Base-by-base conservation (phyloP, 1,139 yeast genomes). In the Saccharomycopsis crataegensis region DNA sequence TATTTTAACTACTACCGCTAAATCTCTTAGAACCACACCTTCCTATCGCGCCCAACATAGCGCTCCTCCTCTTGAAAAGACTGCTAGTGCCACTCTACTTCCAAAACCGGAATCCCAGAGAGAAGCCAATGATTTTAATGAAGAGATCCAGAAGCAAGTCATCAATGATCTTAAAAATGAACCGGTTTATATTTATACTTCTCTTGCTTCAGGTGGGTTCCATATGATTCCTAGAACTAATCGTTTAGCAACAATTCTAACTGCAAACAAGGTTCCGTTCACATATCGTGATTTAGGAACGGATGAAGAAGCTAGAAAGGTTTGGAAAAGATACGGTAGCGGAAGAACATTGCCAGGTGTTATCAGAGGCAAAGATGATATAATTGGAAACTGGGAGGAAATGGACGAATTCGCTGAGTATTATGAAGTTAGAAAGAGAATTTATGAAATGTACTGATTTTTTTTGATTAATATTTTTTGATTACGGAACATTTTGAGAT, bases 301-400 rank as follows among this genome's bases (percentile, higher is more conserved):
- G 0, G 95, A 90, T 64, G 90, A 83, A 50, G 84, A 81, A 55
- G 97, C 97, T 16, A 82, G 87, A 65, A 79, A 83, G 61, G 77
- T 88, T 38, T 91, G 98, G 97, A 83, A 82, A 64, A 78, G 94
- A 65, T 79, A 83, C 60, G 77, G 89, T 16, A 75, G 75, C 48
- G 96, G 96, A 6, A 82, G 86, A 62, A 71, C 79, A 1, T 77
- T 90, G 54, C 99, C 99, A 1, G 98, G 94, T n/a, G 78, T 93
- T 28, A 90, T 91, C 33, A 78, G 96, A 63, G 96, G 95, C n/a
- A 74, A 74, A 44, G 89, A 83, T 61, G 96, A 89, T 61, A 79
- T 83, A 58, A 84, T 91, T 60, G 96, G 96, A 6, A 82, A 84
- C 65, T 85, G 85, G 85, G 79, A 82, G 65, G 88, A 80, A 61